Evolutionary conservation across 306 rosid species (phyloP).

Genomic region (Luffa acutangula): DNA sequence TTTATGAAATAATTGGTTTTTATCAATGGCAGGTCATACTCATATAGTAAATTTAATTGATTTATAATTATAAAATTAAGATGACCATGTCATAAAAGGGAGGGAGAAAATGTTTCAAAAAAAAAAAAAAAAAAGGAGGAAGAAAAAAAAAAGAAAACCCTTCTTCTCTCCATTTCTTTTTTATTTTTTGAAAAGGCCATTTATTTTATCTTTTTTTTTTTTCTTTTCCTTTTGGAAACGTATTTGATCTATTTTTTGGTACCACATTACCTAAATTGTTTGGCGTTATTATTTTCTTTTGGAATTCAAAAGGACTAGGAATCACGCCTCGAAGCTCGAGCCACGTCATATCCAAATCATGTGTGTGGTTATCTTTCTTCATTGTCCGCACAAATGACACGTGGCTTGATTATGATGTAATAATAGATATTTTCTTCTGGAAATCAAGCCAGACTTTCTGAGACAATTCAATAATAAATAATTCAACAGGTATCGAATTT

Average conservation of each 20-base stretch:
- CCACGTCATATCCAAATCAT: not conserved
- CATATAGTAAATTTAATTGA: too few species aligned
- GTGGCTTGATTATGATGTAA: not conserved
- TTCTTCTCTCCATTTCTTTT: too few species aligned
- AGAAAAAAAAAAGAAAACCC: too few species aligned
- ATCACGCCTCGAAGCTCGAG: not conserved
- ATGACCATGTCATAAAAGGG: too few species aligned
- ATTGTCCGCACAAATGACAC: not conserved
- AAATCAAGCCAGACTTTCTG: not conserved
- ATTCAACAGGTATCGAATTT: not conserved
- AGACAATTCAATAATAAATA: not conserved
- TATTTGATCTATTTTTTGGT: not conserved
- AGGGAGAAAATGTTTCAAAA: too few species aligned
- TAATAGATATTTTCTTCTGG: not conserved
- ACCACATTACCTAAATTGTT: not conserved
- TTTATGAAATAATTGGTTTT: too few species aligned
- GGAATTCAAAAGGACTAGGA: not conserved
- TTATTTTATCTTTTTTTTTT: too few species aligned
- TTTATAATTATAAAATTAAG: too few species aligned
- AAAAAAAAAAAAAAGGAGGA: too few species aligned
- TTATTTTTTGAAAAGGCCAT: too few species aligned
- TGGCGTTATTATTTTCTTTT: not conserved
- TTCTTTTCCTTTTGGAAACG: too few species aligned
- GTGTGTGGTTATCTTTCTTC: not conserved
- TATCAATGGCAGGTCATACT: too few species aligned